These are phyloP conservation scores for Boletus sp. DNA, from an alignment of 768 basidiomycete genomes.

Conservation along the genomic window DNA sequence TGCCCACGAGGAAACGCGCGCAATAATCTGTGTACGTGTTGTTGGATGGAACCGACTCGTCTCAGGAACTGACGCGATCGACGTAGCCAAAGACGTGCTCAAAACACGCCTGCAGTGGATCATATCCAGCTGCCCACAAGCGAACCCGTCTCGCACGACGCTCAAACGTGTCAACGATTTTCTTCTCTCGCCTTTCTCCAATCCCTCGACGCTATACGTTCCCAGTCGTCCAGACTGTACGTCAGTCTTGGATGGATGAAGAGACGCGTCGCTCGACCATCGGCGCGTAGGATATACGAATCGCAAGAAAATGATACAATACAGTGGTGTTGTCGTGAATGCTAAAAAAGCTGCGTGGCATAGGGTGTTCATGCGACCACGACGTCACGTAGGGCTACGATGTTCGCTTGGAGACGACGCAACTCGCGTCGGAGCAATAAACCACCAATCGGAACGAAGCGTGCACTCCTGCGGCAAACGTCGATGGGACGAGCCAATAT, in stretches of 20 bases:
- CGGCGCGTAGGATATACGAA: neutral
- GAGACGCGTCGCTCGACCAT: neutral
- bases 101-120: conserved; percentile 83
- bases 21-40: conserved; percentile 22
- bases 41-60: neutral
- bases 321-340: neutral
- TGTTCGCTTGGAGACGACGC: conserved; percentile 14
- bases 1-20: conserved; percentile 2
- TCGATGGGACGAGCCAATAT: conserved; percentile 75
- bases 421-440: conserved; percentile 47
- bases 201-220: neutral
- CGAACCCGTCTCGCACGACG: conserved; percentile 82
- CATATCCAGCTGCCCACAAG: conserved; percentile 66
- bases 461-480: conserved; percentile 59
- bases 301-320: neutral
- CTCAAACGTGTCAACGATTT: conserved; percentile 79
- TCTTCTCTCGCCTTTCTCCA: conserved; percentile 45
- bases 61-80: neutral
- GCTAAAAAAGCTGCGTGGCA: neutral
- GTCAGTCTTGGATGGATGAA: neutral
- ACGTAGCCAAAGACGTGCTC: conserved; percentile 57
- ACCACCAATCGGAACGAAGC: conserved; percentile 59
- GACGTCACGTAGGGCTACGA: neutral
- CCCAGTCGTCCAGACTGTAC: neutral
- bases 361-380: neutral